Evolutionary conservation across 768 basidiomycete species (phyloP), one percentile per base, ranked within the genome.

Genomic region (Agrocybe praecox): DNA sequence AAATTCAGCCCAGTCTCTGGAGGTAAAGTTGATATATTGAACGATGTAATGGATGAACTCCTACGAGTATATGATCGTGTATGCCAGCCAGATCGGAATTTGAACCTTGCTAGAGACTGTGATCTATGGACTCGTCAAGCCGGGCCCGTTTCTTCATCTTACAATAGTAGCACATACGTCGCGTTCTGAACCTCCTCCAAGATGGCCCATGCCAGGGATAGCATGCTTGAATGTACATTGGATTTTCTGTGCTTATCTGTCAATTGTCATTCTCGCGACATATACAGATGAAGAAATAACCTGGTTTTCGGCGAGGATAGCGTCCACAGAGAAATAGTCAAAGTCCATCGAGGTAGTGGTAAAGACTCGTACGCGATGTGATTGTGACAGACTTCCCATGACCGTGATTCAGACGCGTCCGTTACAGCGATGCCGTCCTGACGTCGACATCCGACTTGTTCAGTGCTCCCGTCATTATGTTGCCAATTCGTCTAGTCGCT

Each of bases 301-400:
- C 80, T 94, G 93, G 67, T 96, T 96, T 67, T 94, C 93, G 15
- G 94, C 90, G 22, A 96, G 82, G 62, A 98, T 96, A 6, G 92
- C 84, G 56, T 95, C 92, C 52, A 96, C 83, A 0, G 92, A 94
- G 71, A 91, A 96, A 71, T 98, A 98, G 69, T 96, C 93, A 66
- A 88, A 80, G 57, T 96, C 92, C 94, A 95, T 96, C n/a, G 36
- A 40, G 6, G 36, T 40, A n/a, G 36, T 40, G 45, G 42, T 42
- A 33, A 22, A 26, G 32, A 3, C n/a, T n/a, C 49, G 46, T 52
- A 36, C 21, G 46, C 46, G 34, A 17, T 24, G 61, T 57, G 52
- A 55, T 46, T 47, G 58, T 58, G 56, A 58, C 53, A 22, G 9
- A 21, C 22, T 29, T 34, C 53, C 21, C 53, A 49, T 55, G 56